Evolutionary conservation across 768 basidiomycete genomes (phyloP).

Genomic region (Lactifluus hygrophoroides): DNA sequence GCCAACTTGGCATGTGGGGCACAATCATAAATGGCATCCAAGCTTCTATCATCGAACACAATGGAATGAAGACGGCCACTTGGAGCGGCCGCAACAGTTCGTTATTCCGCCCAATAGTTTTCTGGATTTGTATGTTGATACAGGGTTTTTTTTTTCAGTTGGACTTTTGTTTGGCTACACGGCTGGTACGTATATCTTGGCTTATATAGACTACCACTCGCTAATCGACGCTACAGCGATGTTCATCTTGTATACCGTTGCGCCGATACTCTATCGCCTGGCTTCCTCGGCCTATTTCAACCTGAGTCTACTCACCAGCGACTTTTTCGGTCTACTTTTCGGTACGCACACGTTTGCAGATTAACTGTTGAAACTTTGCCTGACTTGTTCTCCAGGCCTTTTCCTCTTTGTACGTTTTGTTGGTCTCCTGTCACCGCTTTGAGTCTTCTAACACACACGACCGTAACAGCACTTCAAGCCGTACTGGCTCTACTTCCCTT

Average conservation of each 20-base stretch:
- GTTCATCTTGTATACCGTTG: constrained; percentile 78
- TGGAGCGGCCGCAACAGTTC: constrained; percentile 69
- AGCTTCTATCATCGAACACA: constrained; percentile 65
- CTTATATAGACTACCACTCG: not conserved
- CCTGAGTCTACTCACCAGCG: constrained; percentile 75
- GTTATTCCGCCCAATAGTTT: constrained; percentile 21
- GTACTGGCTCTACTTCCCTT: constrained; percentile 84
- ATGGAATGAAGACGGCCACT: constrained; percentile 49
- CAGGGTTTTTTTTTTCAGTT: constrained; percentile 27
- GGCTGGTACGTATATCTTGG: constrained; percentile 25
- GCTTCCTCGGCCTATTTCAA: constrained; percentile 85
- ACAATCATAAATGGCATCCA: constrained; percentile 72
- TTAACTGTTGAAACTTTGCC: constrained; percentile 4
- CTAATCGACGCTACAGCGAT: constrained; percentile 40
- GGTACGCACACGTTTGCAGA: constrained; percentile 27
- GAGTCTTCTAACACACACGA: not conserved
- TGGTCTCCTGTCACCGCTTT: not conserved
- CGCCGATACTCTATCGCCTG: constrained; percentile 78
- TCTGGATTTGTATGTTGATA: constrained; percentile 1
- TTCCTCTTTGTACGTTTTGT: constrained; percentile 42
- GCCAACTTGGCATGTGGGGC: constrained; percentile 82
- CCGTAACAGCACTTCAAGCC: constrained; percentile 60
- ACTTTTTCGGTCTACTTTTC: constrained; percentile 82
- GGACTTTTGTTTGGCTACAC: constrained; percentile 48
- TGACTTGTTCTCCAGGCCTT: constrained; percentile 27